These are phyloP conservation scores for Didymella exigua DNA, from an alignment of 2,329 filamentous ascomycete genomes.

Conservation along the genomic window DNA sequence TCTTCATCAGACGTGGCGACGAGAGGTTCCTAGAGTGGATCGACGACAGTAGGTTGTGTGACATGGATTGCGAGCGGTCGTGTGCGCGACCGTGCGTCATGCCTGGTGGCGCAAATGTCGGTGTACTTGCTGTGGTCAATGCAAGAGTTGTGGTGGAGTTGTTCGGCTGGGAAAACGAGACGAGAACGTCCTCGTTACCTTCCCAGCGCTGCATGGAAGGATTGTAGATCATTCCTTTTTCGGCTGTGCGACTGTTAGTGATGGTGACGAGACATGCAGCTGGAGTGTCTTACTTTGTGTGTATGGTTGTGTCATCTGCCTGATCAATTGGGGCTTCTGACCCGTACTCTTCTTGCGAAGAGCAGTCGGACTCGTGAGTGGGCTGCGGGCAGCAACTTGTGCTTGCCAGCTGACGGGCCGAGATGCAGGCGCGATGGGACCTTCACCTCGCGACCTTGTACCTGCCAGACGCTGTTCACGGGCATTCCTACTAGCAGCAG, in stretches of 20 bases:
- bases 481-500: conserved; percentile 68
- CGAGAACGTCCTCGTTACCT: conserved; percentile 87
- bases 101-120: conserved; percentile 46
- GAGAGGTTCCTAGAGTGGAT: conserved; percentile 47
- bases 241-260: conserved; percentile 58
- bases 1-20: conserved; percentile 39
- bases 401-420: conserved; percentile 66
- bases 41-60: conserved; percentile 50
- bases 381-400: conserved; percentile 58
- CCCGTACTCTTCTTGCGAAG: conserved; percentile 57
- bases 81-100: conserved; percentile 38
- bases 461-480: conserved; percentile 63
- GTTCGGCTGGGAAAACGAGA: conserved; percentile 67
- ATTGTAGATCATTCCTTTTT: conserved; percentile 97
- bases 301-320: conserved; percentile 77
- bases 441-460: conserved; percentile 52
- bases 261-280: conserved; percentile 5
- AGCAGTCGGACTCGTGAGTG: conserved; percentile 57
- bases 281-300: conserved; percentile 71
- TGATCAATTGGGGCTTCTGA: conserved; percentile 86
- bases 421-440: conserved; percentile 53
- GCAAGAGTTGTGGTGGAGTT: conserved; percentile 55
- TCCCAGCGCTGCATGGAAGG: conserved; percentile 88
- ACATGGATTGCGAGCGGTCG: conserved; percentile 46
- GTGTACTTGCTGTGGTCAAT: conserved; percentile 48